A percentile compares a stretch with the other conserved stretches of the same genome.
These are phyloP conservation scores for Phytophthora agathidicida DNA, from an alignment of 352 stramenopile genomes.

Conservation along the genomic window DNA sequence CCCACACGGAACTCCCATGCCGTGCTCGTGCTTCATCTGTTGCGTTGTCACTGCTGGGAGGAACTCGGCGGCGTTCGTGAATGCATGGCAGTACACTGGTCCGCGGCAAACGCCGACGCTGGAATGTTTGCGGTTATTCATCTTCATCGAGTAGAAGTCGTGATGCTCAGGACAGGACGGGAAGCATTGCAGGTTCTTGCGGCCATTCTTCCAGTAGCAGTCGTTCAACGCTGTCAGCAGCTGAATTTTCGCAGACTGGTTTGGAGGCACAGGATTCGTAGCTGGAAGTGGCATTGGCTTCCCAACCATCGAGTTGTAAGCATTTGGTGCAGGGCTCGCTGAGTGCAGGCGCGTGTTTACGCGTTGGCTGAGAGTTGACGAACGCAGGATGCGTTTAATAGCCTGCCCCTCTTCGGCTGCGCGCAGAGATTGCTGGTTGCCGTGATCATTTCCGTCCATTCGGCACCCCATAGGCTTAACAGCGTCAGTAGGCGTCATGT, in stretches of 20 bases:
- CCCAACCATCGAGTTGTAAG: slow-evolving; percentile 1
- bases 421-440: slow-evolving; percentile 5
- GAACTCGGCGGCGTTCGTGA: slow-evolving; percentile 40
- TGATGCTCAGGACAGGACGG: slow-evolving; percentile 85
- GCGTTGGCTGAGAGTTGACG: slow-evolving; percentile 20
- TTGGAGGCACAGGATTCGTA: slow-evolving; percentile 1
- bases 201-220: slow-evolving; percentile 91
- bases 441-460: not conserved
- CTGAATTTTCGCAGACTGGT: slow-evolving; percentile 39
- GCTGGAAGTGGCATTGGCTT: slow-evolving; percentile 9
- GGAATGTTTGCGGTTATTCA: slow-evolving; percentile 89
- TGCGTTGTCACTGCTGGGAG: slow-evolving; percentile 36
- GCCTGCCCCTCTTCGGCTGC: slow-evolving; percentile 3
- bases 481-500: slow-evolving; percentile 6
- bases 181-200: slow-evolving; percentile 92
- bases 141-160: slow-evolving; percentile 92
- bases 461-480: not conserved
- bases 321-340: not conserved
- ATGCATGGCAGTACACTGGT: slow-evolving; percentile 79
- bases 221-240: slow-evolving; percentile 67
- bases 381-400: slow-evolving; percentile 30
- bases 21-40: slow-evolving; percentile 67
- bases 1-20: slow-evolving; percentile 41
- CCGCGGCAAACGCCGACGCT: slow-evolving; percentile 84
- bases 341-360: not conserved